Conservation (phyloP, 805 yeast genomes). For the Yamadazyma olivae region DNA sequence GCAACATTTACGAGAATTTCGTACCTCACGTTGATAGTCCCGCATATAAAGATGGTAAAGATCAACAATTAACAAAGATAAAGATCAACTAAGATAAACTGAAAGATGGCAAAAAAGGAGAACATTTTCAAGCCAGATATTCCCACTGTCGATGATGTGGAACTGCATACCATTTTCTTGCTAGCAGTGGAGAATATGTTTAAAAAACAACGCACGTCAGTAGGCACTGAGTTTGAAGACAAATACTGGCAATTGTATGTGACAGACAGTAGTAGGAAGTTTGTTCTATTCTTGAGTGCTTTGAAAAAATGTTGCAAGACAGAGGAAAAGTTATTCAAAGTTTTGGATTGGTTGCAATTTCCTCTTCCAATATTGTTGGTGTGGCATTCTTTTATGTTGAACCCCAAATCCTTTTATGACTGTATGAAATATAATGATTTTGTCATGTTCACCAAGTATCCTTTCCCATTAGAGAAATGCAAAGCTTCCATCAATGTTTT, state of each 20-base stretch:
- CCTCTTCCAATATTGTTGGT: constrained; percentile 21
- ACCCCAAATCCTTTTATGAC: constrained; percentile 16
- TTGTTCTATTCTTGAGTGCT: constrained; percentile 14
- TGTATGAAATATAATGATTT: constrained; percentile 9
- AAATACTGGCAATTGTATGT: constrained; percentile 21
- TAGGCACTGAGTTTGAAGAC: constrained; percentile 1
- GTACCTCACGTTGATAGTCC: no score
- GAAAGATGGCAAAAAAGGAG: no score
- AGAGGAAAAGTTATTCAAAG: background rate
- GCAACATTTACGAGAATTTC: no score
- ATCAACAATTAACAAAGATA: no score
- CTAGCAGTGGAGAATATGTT: no score
- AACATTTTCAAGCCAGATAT: no score
- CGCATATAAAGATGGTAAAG: no score
- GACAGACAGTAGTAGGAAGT: constrained; percentile 20
- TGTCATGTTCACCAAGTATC: constrained; percentile 6
- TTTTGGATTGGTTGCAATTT: background rate
- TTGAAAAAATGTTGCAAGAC: background rate
- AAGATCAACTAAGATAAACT: no score
- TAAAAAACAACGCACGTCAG: no score
- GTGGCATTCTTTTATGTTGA: constrained; percentile 21
- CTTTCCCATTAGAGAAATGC: constrained; percentile 3
- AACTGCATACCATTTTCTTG: no score
- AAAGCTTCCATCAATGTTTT: no score
- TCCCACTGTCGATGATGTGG: no score